These are phyloP conservation scores for Calonectria leucothoes DNA, from an alignment of 2,329 filamentous ascomycete species.

Conservation along the genomic window DNA sequence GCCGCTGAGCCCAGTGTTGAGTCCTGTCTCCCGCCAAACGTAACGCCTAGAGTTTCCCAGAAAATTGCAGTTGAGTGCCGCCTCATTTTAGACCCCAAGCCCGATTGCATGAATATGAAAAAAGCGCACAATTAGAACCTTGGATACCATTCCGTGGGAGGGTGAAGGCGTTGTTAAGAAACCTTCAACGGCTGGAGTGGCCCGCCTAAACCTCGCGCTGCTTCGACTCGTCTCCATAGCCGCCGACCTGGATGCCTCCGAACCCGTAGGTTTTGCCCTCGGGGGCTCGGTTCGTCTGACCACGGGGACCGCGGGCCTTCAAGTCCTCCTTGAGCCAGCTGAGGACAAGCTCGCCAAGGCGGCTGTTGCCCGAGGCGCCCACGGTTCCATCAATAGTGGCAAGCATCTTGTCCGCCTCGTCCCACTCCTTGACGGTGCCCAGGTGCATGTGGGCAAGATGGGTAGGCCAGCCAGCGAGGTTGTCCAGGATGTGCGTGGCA, in stretches of 20 bases:
- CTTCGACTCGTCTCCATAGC: slow-evolving; percentile 68
- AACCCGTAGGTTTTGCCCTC: slow-evolving; percentile 74
- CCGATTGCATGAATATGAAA: slow-evolving; percentile 16
- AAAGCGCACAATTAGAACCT: neutral
- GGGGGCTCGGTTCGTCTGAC: slow-evolving; percentile 61
- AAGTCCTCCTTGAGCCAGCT: slow-evolving; percentile 88
- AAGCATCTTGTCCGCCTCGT: slow-evolving; percentile 77
- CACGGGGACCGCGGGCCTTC: slow-evolving; percentile 81
- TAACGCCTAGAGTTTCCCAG: slow-evolving; percentile 26
- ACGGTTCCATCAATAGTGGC: slow-evolving; percentile 56
- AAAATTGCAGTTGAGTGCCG: slow-evolving; percentile 48
- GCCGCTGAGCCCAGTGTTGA: slow-evolving; percentile 48
- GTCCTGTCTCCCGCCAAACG: slow-evolving; percentile 39
- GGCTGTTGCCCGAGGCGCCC: slow-evolving; percentile 75
- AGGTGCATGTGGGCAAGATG: slow-evolving; percentile 97
- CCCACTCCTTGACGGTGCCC: slow-evolving; percentile 89
- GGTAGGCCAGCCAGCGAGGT: slow-evolving; percentile 93
- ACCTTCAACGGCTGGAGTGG: neutral
- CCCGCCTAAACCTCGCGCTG: slow-evolving; percentile 41
- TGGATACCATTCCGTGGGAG: neutral
- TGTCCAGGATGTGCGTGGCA: slow-evolving; percentile 96
- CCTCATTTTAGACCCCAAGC: slow-evolving; percentile 24
- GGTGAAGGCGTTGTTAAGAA: slow-evolving; percentile 38
- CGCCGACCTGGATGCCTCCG: slow-evolving; percentile 63
- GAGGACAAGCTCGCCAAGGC: slow-evolving; percentile 87